Evolutionary conservation across 116 monocot genomes (phyloP).

Genomic region (Zostera marina): DNA sequence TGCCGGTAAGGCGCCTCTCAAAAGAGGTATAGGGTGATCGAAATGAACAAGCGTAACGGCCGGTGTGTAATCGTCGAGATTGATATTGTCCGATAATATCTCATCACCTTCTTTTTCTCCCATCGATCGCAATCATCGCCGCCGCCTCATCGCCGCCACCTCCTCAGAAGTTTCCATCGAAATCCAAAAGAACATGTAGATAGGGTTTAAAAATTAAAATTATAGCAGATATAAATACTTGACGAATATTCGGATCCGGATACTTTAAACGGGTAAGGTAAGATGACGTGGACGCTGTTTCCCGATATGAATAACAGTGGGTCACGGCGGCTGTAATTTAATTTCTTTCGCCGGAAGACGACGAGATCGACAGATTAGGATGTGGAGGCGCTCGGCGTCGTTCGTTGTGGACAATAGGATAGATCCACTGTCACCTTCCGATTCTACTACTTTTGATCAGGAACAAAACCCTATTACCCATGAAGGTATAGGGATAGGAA

Average conservation of each 20-base stretch:
- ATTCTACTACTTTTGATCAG: neutral
- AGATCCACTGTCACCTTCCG: neutral
- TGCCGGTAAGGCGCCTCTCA: conserved; percentile 41
- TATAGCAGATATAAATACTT: too few species aligned
- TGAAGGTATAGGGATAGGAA: neutral
- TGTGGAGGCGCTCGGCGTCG: conserved; percentile 80
- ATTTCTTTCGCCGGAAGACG: too few species aligned
- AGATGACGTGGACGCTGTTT: too few species aligned
- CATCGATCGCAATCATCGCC: too few species aligned
- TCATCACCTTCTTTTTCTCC: neutral
- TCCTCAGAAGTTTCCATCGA: too few species aligned
- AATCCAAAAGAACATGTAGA: too few species aligned
- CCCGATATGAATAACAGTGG: too few species aligned
- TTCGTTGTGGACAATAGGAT: conserved; percentile 51
- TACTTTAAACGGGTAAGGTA: too few species aligned
- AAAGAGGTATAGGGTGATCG: conserved; percentile 51
- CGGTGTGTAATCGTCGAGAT: conserved; percentile 26
- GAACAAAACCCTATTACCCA: conserved; percentile 24
- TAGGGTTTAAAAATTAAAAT: too few species aligned
- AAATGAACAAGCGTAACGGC: conserved; percentile 56
- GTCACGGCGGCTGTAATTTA: too few species aligned
- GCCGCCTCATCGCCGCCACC: too few species aligned
- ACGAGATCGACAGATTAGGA: neutral
- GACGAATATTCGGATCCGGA: too few species aligned
- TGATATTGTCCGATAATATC: conserved; percentile 3